Conservation (phyloP, 1,284 basidiomycete species). For the Entoloma clypeatum region DNA sequence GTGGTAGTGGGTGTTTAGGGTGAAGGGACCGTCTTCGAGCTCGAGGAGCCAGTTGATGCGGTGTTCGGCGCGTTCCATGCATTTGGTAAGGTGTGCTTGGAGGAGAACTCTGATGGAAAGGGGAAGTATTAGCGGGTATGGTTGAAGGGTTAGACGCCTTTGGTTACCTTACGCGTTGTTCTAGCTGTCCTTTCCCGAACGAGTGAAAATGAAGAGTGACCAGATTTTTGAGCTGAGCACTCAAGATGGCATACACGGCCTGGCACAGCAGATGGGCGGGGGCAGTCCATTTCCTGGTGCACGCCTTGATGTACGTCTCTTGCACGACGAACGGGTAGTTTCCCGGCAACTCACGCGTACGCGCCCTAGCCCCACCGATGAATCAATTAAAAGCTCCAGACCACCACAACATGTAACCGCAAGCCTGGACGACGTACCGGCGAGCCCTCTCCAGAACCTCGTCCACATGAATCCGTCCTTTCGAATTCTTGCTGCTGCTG, state of each 20-base stretch:
- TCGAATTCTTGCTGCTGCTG: no score
- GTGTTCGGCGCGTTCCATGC: slow-evolving; percentile 36
- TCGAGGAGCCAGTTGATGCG: slow-evolving; percentile 49
- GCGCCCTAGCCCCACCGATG: slow-evolving; percentile 42
- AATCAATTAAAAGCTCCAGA: not conserved
- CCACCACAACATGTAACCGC: not conserved
- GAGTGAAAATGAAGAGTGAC: slow-evolving; percentile 45
- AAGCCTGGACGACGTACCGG: no score
- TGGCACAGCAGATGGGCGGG: slow-evolving; percentile 51
- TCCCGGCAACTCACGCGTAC: slow-evolving; percentile 65
- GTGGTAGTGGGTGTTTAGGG: slow-evolving; percentile 57
- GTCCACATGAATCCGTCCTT: slow-evolving; percentile 46
- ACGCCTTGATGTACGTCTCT: slow-evolving; percentile 41
- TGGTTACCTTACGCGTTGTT: slow-evolving; percentile 51
- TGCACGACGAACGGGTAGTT: slow-evolving; percentile 63
- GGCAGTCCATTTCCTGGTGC: slow-evolving; percentile 45
- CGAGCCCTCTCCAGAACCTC: slow-evolving; percentile 49
- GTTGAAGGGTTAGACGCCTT: no score
- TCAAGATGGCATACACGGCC: slow-evolving; percentile 36
- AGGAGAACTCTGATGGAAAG: slow-evolving; percentile 38
- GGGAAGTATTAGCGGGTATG: no score
- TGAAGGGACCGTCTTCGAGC: slow-evolving; percentile 51
- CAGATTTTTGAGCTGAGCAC: slow-evolving; percentile 37
- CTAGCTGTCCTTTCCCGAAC: slow-evolving; percentile 51
- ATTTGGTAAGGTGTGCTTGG: slow-evolving; percentile 43